Conservation (phyloP, 2,329 filamentous ascomycete genomes). For the Myriosclerotinia duriaeana region DNA sequence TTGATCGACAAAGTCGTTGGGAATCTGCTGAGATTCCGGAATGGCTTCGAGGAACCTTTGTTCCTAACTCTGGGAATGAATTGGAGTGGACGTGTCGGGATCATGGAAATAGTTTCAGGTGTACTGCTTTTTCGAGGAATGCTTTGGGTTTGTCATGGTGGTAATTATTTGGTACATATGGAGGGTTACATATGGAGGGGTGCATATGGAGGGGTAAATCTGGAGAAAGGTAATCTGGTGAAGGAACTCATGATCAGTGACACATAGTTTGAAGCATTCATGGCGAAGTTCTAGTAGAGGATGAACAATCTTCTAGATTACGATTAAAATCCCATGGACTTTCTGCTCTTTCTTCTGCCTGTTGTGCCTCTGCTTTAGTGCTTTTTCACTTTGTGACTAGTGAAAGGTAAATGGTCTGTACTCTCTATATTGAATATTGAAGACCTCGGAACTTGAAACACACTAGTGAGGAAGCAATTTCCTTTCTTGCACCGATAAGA, state of each 20-base stretch:
- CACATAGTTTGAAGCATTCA: neutral
- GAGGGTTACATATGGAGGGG: too few species aligned
- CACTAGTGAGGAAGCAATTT: neutral
- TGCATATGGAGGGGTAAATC: too few species aligned
- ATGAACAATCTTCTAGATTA: neutral
- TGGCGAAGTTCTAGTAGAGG: neutral
- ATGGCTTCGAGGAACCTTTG: conserved; percentile 9
- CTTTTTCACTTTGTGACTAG: neutral
- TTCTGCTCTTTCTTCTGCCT: too few species aligned
- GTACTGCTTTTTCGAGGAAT: neutral
- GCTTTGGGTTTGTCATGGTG: neutral
- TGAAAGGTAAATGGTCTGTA: neutral
- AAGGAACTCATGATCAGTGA: neutral
- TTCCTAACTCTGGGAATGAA: neutral
- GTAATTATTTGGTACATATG: neutral
- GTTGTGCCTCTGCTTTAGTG: neutral
- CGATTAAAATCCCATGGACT: too few species aligned
- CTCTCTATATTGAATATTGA: neutral
- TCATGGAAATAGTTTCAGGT: neutral
- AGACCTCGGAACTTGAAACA: neutral
- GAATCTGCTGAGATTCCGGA: neutral
- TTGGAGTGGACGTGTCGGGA: neutral
- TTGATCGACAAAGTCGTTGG: neutral
- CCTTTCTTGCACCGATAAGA: neutral
- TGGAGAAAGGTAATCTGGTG: neutral